Percentiles rank a stretch among this genome's conserved stretches.
These are phyloP conservation scores for Actinomortierella ambigua DNA, from an alignment of 371 early-diverging fungal species.

Conservation along the genomic window DNA sequence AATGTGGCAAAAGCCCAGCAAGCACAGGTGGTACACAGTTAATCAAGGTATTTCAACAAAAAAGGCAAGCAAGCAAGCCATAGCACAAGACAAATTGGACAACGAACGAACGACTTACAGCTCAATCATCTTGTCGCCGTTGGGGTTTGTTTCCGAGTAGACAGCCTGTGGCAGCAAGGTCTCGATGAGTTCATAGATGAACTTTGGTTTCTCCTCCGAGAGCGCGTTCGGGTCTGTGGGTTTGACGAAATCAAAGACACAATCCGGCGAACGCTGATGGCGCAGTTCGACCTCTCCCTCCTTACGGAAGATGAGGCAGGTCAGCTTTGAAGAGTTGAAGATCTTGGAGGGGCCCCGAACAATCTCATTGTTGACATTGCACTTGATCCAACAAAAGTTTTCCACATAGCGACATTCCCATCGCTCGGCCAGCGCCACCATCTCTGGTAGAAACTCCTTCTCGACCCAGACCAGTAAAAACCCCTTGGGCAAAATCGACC, in stretches of 20 bases:
- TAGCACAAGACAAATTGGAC: neutral
- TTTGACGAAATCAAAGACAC: conserved; percentile 90
- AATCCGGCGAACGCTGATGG: conserved; percentile 93
- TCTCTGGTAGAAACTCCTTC: conserved; percentile 84
- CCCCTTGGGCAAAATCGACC: conserved; percentile 71
- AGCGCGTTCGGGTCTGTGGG: conserved; percentile 64
- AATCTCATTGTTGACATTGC: conserved; percentile 81
- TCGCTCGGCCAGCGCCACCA: conserved; percentile 68
- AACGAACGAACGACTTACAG: conserved; percentile 57
- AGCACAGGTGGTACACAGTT: too few species aligned
- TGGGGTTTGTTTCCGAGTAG: conserved; percentile 66
- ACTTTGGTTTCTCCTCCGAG: conserved; percentile 80
- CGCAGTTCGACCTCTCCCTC: conserved; percentile 86
- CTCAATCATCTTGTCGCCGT: conserved; percentile 71
- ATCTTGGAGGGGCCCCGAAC: conserved; percentile 65
- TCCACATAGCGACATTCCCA: conserved; percentile 96
- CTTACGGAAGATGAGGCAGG: conserved; percentile 88
- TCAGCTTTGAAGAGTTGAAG: conserved; percentile 85
- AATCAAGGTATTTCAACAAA: too few species aligned
- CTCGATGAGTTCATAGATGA: conserved; percentile 87
- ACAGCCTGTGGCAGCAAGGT: conserved; percentile 83
- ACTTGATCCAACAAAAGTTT: conserved; percentile 94
- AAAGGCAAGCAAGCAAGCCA: neutral
- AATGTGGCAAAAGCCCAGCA: too few species aligned
- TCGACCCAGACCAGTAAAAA: conserved; percentile 93